A percentile compares a stretch with the other conserved stretches of the same genome.
These are phyloP conservation scores for Arabidopsis lyrata DNA, from an alignment of 441 rosid species.

Conservation along the genomic window DNA sequence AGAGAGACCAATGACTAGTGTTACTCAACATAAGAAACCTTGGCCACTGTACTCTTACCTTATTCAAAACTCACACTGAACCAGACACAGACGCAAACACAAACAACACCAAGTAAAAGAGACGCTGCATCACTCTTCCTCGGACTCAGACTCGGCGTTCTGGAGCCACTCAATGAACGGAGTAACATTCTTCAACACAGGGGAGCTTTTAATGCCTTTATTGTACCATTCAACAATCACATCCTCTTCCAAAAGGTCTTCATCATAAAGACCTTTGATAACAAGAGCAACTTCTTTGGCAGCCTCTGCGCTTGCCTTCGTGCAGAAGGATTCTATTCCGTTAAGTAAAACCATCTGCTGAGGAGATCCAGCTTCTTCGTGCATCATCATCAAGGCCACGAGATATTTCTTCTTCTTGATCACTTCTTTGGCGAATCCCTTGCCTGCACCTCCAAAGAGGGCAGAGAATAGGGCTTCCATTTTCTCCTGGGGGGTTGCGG, in stretches of 20 bases:
- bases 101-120: neutral
- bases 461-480: constrained; percentile 59
- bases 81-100: neutral
- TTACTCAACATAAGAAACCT: constrained; percentile 7
- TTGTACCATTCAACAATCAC: constrained; percentile 59
- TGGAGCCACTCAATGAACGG: constrained; percentile 70
- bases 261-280: constrained; percentile 62
- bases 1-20: constrained; percentile 9
- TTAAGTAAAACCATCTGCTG: constrained; percentile 56
- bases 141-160: constrained; percentile 73
- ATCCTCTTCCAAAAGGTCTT: constrained; percentile 64
- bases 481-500: constrained; percentile 52
- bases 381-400: constrained; percentile 44
- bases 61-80: constrained; percentile 31
- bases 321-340: constrained; percentile 56
- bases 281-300: constrained; percentile 62
- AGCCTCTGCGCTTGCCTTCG: constrained; percentile 43
- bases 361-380: constrained; percentile 44
- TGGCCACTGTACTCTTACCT: constrained; percentile 20
- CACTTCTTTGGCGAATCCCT: constrained; percentile 61
- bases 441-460: constrained; percentile 55
- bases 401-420: constrained; percentile 58
- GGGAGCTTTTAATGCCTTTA: constrained; percentile 53
- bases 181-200: constrained; percentile 58
- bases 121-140: constrained; percentile 50